These are phyloP conservation scores for Phytophthora podocarpi DNA, from an alignment of 352 stramenopile genomes.

Conservation along the genomic window DNA sequence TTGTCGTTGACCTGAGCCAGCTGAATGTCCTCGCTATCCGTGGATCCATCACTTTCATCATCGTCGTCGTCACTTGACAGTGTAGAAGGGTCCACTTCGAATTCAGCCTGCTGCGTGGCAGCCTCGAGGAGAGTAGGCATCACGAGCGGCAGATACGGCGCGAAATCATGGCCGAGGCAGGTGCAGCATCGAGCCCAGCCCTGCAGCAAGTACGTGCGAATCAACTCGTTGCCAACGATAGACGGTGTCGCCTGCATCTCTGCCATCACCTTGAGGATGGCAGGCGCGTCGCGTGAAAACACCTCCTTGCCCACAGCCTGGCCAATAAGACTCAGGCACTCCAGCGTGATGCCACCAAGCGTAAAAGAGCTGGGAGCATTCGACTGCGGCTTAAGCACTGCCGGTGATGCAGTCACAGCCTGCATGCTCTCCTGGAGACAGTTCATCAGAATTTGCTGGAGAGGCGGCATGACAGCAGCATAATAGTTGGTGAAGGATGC, in stretches of 20 bases:
- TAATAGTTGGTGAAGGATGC: slow-evolving; percentile 78
- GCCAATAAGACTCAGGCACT: slow-evolving; percentile 85
- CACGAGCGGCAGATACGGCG: slow-evolving; percentile 74
- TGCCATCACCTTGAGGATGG: slow-evolving; percentile 86
- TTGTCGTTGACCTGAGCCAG: slow-evolving; percentile 86
- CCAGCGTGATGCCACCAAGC: slow-evolving; percentile 83
- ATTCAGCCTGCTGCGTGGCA: slow-evolving; percentile 82
- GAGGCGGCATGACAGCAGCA: slow-evolving; percentile 66
- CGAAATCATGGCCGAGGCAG: slow-evolving; percentile 81
- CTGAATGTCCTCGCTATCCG: slow-evolving; percentile 79
- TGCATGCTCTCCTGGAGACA: slow-evolving; percentile 65
- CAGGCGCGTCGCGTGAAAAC: slow-evolving; percentile 70
- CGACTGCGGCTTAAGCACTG: slow-evolving; percentile 31
- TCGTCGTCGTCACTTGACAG: slow-evolving; percentile 63
- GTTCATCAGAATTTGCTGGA: slow-evolving; percentile 70
- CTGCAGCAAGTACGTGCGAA: slow-evolving; percentile 84
- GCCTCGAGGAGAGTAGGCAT: slow-evolving; percentile 84
- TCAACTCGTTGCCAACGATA: slow-evolving; percentile 82
- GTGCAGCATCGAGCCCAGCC: slow-evolving; percentile 80
- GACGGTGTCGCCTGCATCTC: slow-evolving; percentile 85
- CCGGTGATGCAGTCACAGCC: slow-evolving; percentile 19
- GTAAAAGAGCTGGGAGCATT: slow-evolving; percentile 65
- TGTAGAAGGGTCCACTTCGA: slow-evolving; percentile 73
- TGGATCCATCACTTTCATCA: slow-evolving; percentile 45
- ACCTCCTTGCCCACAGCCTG: slow-evolving; percentile 74